Evolutionary conservation across 768 basidiomycete genomes (phyloP), one percentile per base, ranked within the genome.

Genomic region (Pholiota conissans): DNA sequence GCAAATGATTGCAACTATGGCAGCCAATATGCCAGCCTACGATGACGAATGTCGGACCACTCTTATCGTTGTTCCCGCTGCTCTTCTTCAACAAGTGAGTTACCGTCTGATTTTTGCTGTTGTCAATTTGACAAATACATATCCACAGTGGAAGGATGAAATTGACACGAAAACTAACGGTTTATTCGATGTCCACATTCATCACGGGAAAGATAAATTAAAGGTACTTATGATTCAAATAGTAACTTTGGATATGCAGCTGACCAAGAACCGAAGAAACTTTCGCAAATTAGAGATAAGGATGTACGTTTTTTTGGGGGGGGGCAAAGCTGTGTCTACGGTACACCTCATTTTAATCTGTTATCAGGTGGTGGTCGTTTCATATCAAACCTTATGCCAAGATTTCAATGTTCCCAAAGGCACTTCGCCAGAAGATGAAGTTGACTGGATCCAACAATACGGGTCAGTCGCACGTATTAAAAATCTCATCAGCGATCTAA

Each of bases 1-100:
- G 1, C 88, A 90, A 66, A 87, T 88, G 83, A 90, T 93, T 47
- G 90, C 90, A 3, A 83, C 84, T 0, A 91, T 93, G 84, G 83
- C 79, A 18, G 78, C 78, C 65, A 90, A 91, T 63, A 77, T 77
- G 63, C 84, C 89, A 0, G 66, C 66, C 0, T 62, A 68, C 0
- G 74, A 81, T 27, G 81, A 82, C 16, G 70, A 76, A 16, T 61
- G 65, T 53, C 79, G 79, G 46, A 83, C 84, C 0, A 92, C 86
- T 8, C 81, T 93, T 2, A 81, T 93, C 52, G 81, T 93, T 18
- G 90, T 90, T 2, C 90, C 89, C 1, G 83, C 89, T 0, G 90
- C 90, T 5, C 77, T 94, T 28, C 75, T 93, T 13, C 76, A 82
- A 35, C 91, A 92, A 75, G 87, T 82, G 58, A 10, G 71, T 50